Evolutionary conservation across 805 yeast genomes (phyloP).

Genomic region (Hanseniaspora clermontiae): DNA sequence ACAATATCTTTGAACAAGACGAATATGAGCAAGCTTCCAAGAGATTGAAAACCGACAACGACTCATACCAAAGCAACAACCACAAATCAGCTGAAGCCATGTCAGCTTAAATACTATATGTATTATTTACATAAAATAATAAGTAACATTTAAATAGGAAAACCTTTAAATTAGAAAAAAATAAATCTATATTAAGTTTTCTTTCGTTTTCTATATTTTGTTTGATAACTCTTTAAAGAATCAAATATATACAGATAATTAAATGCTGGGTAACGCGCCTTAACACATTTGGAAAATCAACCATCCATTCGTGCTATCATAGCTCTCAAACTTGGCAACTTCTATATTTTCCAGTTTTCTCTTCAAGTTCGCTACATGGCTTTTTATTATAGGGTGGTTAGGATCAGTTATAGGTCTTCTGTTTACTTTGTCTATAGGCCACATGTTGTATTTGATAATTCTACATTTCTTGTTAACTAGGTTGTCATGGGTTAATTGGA

Average conservation of each 20-base stretch:
- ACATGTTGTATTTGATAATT: constrained; percentile 66
- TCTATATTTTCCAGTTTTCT: constrained; percentile 32
- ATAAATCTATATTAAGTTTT: not conserved
- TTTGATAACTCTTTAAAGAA: not conserved
- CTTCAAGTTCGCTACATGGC: constrained; percentile 58
- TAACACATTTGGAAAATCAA: constrained; percentile 39
- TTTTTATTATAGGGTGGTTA: constrained; percentile 54
- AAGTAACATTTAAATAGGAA: not conserved
- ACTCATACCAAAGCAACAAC: not conserved
- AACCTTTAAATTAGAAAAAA: not conserved
- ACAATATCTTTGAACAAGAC: constrained; percentile 13
- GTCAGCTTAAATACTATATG: not conserved
- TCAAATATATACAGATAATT: too few relatives aligned
- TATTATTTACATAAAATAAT: not conserved
- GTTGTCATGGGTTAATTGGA: constrained; percentile 52
- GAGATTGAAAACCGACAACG: not conserved
- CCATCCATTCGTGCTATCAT: constrained; percentile 62
- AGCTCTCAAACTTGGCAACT: constrained; percentile 50
- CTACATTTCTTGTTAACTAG: constrained; percentile 71
- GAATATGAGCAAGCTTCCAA: constrained; percentile 2
- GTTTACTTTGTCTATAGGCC: constrained; percentile 62
- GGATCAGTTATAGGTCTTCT: constrained; percentile 66
- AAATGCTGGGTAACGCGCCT: not conserved
- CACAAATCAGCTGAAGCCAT: not conserved
- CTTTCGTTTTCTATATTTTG: not conserved